These are phyloP conservation scores for Endothia cerciana DNA, from an alignment of 2,329 filamentous ascomycete genomes.

Conservation along the genomic window DNA sequence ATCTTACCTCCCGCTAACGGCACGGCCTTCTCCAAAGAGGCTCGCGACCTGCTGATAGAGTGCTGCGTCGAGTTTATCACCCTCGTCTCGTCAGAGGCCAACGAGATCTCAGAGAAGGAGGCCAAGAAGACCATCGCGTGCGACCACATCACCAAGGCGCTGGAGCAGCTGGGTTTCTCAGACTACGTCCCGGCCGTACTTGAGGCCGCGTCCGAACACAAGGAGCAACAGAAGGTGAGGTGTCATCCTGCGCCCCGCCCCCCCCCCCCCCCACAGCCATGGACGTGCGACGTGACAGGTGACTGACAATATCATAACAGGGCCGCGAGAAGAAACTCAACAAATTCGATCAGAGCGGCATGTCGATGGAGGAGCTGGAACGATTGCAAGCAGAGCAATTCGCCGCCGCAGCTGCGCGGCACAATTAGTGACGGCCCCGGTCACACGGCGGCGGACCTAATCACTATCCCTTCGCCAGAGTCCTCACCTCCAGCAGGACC, in stretches of 20 bases:
- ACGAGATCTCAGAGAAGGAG: constrained; percentile 98
- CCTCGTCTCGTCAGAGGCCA: constrained; percentile 96
- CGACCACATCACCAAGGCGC: constrained; percentile 94
- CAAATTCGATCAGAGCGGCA: constrained; percentile 92
- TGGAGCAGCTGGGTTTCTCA: constrained; percentile 88
- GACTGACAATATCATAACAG: constrained; percentile 48
- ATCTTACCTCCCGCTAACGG: constrained; percentile 78
- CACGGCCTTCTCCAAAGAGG: constrained; percentile 91
- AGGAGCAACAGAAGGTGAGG: constrained; percentile 85
- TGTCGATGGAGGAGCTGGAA: constrained; percentile 88
- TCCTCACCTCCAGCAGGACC: background rate
- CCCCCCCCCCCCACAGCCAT: background rate
- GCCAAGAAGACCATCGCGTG: constrained; percentile 99
- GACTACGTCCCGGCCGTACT: constrained; percentile 90
- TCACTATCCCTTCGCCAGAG: background rate
- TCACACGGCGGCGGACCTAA: background rate
- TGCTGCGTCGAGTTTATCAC: constrained; percentile 99
- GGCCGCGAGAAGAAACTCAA: constrained; percentile 95
- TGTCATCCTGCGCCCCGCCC: background rate
- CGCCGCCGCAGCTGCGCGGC: constrained; percentile 75
- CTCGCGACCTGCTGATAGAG: constrained; percentile 92
- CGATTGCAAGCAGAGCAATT: constrained; percentile 92
- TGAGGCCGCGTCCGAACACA: constrained; percentile 87
- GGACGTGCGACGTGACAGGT: background rate
- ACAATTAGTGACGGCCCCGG: constrained; percentile 50